Evolutionary conservation across 148 eudicot genomes (phyloP).

Genomic region (Rhododendron henanense): DNA sequence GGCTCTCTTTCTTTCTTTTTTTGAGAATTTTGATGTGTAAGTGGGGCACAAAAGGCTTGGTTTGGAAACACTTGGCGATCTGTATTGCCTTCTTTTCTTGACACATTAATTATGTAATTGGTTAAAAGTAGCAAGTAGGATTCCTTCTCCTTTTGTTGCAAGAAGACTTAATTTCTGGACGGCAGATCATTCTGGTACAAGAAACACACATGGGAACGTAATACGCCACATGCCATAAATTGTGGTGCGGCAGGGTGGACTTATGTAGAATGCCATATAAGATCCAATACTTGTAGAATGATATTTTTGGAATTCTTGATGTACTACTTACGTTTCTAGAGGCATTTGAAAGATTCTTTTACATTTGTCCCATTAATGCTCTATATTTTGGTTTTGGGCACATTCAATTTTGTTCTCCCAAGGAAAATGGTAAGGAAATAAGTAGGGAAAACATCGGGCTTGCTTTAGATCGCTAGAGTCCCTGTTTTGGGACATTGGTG

Average conservation of each 20-base stretch:
- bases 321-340: background rate
- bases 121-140: background rate
- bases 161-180: background rate
- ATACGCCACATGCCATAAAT: background rate
- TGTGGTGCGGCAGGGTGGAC: background rate
- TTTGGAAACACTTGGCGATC: background rate
- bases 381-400: background rate
- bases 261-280: background rate
- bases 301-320: background rate
- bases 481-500: background rate
- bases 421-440: background rate
- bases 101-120: background rate
- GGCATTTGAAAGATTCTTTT: background rate
- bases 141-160: background rate
- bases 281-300: background rate
- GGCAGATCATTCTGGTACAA: background rate
- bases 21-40: background rate
- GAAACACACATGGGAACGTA: background rate
- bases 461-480: background rate
- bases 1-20: background rate
- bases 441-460: background rate
- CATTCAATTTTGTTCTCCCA: background rate
- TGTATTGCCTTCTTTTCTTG: background rate
- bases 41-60: background rate
- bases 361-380: background rate